phyloP scores from a whole-genome alignment of 148 eudicot genomes.

The Camellia sinensis region DNA sequence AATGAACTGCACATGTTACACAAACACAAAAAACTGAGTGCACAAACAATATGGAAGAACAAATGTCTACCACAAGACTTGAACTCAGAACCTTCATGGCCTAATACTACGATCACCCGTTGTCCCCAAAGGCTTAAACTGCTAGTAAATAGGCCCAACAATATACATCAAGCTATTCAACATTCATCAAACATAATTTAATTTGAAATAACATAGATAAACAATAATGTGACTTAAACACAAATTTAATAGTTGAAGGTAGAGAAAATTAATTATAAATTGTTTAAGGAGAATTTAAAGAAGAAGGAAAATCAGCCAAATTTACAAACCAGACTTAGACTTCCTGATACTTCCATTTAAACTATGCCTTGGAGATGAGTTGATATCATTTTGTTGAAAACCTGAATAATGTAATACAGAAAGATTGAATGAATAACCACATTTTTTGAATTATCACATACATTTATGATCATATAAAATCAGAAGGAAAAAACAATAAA shows the following conservation, averaged over 20 bases:
- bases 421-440: constrained; percentile 3
- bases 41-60: too few relatives aligned
- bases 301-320: not conserved
- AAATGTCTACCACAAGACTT: too few relatives aligned
- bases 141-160: too few relatives aligned
- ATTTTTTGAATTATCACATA: not conserved
- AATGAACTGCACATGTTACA: too few relatives aligned
- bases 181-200: not conserved
- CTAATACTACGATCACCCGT: too few relatives aligned
- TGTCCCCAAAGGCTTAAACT: not conserved
- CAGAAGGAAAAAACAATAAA: not conserved
- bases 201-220: too few relatives aligned
- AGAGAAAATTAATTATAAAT: not conserved
- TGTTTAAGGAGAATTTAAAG: not conserved
- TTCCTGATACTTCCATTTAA: constrained; percentile 45
- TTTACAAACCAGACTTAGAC: constrained; percentile 38
- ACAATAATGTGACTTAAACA: not conserved
- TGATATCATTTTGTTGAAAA: constrained; percentile 34
- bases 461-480: not conserved
- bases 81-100: too few relatives aligned
- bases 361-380: constrained; percentile 32
- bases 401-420: constrained; percentile 26
- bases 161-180: too few relatives aligned
- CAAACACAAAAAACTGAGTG: too few relatives aligned
- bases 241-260: not conserved